Evolutionary conservation across 345 rosid species (phyloP), one percentile per base, ranked within the genome.

Genomic region (Aethionema arabicum): DNA sequence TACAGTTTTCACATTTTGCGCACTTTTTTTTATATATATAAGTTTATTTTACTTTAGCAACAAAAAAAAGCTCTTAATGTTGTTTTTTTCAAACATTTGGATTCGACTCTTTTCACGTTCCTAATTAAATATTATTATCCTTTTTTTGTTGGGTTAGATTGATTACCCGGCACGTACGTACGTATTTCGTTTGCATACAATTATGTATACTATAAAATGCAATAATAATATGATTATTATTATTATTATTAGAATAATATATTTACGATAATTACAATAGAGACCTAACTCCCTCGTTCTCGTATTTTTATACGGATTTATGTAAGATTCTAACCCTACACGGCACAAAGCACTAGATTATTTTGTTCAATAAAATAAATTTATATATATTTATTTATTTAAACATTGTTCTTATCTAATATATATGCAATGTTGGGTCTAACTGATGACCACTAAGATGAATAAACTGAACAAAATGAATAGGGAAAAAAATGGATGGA

Each of bases 291-390:
- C 15, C 11, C 32, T 50, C 37, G 5, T 40, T 51, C 41, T 63
- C 35, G 68, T 42, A 52, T 41, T 15, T 15, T 52, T 52, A 11
- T 32, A 63, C 68, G 51, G 51, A 48, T 52, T 47, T 52, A 52
- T 63, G 68, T 52, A 63, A 52, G 36, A 52, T 54, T 53, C 5
- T 43, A 48, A 56, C 68, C 59, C 47, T 63, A 70, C 69, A 63
- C 30, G 65, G 44, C 65, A 70, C 69, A n/a, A 50, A 70, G 56
- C 65, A 56, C 65, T 57, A 70, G n/a, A n/a, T n/a, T n/a, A n/a
- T n/a, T n/a, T n/a, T n/a, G 64, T 54, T 55, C 51, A 50, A 11
- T 56, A 15, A 42, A 49, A 41, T 12, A 7, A 8, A 63, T n/a
- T 21, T 21, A 21, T 1, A 21, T 21, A 21, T n/a, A n/a, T n/a